Conservation (phyloP, 2,329 filamentous ascomycete genomes). For the Graphiopsis chlorocephala region DNA sequence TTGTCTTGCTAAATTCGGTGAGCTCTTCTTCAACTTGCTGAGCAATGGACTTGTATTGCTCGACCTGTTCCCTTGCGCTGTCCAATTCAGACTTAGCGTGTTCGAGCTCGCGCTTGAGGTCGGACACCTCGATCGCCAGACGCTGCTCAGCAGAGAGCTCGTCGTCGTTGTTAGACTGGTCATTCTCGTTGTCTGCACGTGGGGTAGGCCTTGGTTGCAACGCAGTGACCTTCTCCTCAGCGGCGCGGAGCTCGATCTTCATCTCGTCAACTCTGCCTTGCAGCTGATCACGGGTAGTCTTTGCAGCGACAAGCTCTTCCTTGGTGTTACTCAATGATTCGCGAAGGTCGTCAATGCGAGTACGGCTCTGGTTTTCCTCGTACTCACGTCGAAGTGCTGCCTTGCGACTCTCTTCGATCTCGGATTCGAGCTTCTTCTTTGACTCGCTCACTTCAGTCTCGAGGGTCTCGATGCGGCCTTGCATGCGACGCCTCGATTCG, state of each 20-base stretch:
- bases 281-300: conserved; percentile 85
- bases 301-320: conserved; percentile 80
- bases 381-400: conserved; percentile 81
- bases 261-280: conserved; percentile 87
- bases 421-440: conserved; percentile 79
- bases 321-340: conserved; percentile 74
- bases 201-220: conserved; percentile 62
- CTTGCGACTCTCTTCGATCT: conserved; percentile 82
- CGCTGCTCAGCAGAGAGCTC: conserved; percentile 70
- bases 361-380: conserved; percentile 82
- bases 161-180: conserved; percentile 49
- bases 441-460: conserved; percentile 74
- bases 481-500: conserved; percentile 76
- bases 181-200: conserved; percentile 31
- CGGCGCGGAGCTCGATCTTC: conserved; percentile 79
- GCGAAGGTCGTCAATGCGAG: conserved; percentile 88
- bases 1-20: conserved; percentile 71
- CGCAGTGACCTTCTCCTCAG: conserved; percentile 80
- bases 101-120: conserved; percentile 84
- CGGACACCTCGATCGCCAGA: conserved; percentile 75
- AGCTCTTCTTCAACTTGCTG: conserved; percentile 85
- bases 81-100: conserved; percentile 77
- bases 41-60: conserved; percentile 85
- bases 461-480: conserved; percentile 72
- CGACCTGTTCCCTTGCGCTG: conserved; percentile 73